Percentiles rank a stretch among this genome's conserved stretches.
Evolutionary conservation across 2,329 filamentous ascomycete species (phyloP).

Genomic region (Coleophoma cylindrospora): DNA sequence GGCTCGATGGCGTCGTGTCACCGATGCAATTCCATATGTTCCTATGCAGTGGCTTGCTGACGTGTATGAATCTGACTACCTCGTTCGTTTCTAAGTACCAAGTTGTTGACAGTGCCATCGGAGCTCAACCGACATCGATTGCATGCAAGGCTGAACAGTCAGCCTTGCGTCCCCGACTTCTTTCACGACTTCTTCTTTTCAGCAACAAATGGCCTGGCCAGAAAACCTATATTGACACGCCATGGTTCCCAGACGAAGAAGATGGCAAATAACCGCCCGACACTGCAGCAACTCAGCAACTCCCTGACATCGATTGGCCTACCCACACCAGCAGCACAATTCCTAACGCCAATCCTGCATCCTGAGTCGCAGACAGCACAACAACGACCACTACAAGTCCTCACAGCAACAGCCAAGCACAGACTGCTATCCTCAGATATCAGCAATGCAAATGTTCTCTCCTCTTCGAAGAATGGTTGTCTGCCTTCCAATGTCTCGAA

Average conservation of each 20-base stretch:
- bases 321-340: constrained; percentile 11
- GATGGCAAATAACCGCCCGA: constrained; percentile 8
- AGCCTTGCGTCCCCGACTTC: too few relatives aligned
- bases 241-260: not conserved
- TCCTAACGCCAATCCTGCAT: constrained; percentile 19
- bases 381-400: constrained; percentile 57
- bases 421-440: constrained; percentile 78
- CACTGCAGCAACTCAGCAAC: constrained; percentile 12
- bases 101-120: too few relatives aligned
- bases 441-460: constrained; percentile 49
- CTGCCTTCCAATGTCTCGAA: constrained; percentile 56
- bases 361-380: constrained; percentile 45
- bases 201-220: too few relatives aligned
- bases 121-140: too few relatives aligned
- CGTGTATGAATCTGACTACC: too few relatives aligned
- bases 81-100: too few relatives aligned
- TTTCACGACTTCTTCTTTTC: too few relatives aligned
- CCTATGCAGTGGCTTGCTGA: too few relatives aligned
- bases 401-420: constrained; percentile 75
- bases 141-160: too few relatives aligned
- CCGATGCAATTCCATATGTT: too few relatives aligned
- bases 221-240: too few relatives aligned
- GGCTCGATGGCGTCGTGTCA: too few relatives aligned
- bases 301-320: constrained; percentile 13
- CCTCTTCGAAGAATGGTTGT: constrained; percentile 34